Evolutionary conservation across 441 rosid genomes (phyloP).

Genomic region (Codiaeum variegatum): DNA sequence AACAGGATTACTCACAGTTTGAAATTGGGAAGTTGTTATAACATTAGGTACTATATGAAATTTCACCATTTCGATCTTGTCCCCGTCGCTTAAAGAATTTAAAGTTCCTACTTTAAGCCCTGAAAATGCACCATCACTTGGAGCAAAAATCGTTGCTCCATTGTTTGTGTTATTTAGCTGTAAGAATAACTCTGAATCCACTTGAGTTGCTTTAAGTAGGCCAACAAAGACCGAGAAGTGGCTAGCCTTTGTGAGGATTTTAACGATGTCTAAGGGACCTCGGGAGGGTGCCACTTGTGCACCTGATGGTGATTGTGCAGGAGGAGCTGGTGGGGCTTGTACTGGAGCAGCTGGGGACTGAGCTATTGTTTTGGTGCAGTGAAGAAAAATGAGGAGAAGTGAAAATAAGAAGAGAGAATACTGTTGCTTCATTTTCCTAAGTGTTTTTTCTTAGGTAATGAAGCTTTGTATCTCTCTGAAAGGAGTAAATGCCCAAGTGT

Average conservation of each 20-base stretch:
- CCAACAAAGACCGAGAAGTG: conserved; percentile 21
- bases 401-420: conserved; percentile 15
- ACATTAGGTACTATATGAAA: conserved; percentile 60
- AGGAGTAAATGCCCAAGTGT: neutral
- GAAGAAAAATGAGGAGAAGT: conserved; percentile 35
- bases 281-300: conserved; percentile 14
- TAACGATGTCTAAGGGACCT: conserved; percentile 18
- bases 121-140: conserved; percentile 19
- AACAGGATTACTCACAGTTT: conserved; percentile 72
- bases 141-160: conserved; percentile 20
- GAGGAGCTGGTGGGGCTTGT: conserved; percentile 9
- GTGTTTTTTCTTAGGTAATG: neutral
- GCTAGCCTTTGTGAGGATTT: conserved; percentile 15
- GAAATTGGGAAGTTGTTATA: conserved; percentile 57
- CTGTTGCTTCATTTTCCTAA: conserved; percentile 30
- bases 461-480: neutral
- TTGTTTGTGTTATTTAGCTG: conserved; percentile 24
- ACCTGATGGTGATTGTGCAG: conserved; percentile 24
- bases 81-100: conserved; percentile 18
- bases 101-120: conserved; percentile 17
- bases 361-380: conserved; percentile 27
- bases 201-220: conserved; percentile 17
- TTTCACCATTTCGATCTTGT: conserved; percentile 21
- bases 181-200: conserved; percentile 14
- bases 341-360: conserved; percentile 30